Evolutionary conservation across 345 rosid species (phyloP), one percentile per base, ranked within the genome.

Genomic region (rapeseed (Brassica napus)): DNA sequence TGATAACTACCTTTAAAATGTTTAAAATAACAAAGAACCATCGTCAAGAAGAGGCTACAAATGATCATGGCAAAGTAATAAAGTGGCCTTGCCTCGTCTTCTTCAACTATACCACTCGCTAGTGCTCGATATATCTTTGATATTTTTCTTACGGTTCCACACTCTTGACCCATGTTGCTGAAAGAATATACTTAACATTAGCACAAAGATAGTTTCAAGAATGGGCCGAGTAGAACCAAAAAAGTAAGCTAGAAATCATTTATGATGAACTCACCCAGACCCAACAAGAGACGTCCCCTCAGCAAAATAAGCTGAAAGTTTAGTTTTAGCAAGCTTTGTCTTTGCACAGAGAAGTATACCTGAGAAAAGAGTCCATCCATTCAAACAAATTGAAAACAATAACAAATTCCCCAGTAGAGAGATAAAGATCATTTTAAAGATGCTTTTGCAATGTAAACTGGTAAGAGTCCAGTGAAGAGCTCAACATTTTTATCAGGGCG

Each of bases 301-400:
- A 15, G 97, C 92, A 85, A 94, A 91, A 85, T 87, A 89, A 75
- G 89, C 82, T 1, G 98, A 90, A 65, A 92, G 86, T 65, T 80
- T 79, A 71, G 93, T 79, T 84, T 94, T 94, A 70, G 98, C 91
- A 57, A 80, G 82, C 88, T 87, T 94, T 63, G 97, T 87, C 86
- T 94, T 94, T 31, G 97, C 97, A 82, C 98, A 94, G 59, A 94
- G 94, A 82, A 92, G 84, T 82, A 92, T 84, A 62, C 97, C 98
- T 94, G 79, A 57, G 69, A 83, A 59, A 77, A 74, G 66, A 24
- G 15, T n/a, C 42, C 55, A 78, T 21, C 32, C 44, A 47, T 69
- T 63, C 81, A 61, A 12, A 14, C 49, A 74, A 11, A 12, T 9
- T 49, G 68, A 68, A 44, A 75, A 70, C 8, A 24, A 73, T 35